phyloP scores from a whole-genome alignment of 2,329 filamentous ascomycete species.

The Immersiporthe knoxdaviesiana region DNA sequence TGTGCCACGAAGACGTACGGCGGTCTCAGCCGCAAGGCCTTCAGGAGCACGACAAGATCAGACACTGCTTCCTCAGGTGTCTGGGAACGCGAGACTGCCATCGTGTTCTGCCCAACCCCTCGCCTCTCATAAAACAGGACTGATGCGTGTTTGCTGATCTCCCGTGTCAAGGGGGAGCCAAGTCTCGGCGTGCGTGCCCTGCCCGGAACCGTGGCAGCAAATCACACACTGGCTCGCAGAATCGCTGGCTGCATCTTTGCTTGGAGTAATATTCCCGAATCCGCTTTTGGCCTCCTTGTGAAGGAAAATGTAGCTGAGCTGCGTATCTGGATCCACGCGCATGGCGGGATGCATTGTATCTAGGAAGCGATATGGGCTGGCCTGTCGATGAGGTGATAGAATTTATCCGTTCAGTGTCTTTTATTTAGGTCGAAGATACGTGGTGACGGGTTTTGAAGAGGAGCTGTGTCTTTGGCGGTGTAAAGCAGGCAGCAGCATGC shows the following conservation, averaged over 20 bases:
- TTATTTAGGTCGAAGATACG: neutral
- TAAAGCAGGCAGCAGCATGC: conserved; percentile 1
- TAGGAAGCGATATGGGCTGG: neutral
- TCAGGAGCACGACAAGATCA: conserved; percentile 1
- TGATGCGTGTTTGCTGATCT: neutral
- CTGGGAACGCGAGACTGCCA: neutral
- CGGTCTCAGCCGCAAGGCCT: neutral
- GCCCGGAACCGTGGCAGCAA: conserved; percentile 18
- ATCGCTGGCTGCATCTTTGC: neutral
- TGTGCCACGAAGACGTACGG: conserved; percentile 18
- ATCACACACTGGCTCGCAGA: neutral
- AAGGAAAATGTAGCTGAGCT: neutral
- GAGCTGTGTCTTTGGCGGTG: no score
- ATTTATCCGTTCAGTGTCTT: neutral
- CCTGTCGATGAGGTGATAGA: neutral
- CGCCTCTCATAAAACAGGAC: conserved; percentile 11
- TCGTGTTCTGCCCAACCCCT: neutral
- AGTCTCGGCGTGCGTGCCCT: neutral
- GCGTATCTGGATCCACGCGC: neutral
- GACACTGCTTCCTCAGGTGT: neutral
- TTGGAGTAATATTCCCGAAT: no score
- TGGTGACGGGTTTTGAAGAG: neutral
- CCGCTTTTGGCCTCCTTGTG: neutral
- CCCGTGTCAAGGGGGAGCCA: neutral
- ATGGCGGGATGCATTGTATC: neutral